These are phyloP conservation scores for Yarrowia sp. DNA, from an alignment of 805 yeast species.

Conservation along the genomic window DNA sequence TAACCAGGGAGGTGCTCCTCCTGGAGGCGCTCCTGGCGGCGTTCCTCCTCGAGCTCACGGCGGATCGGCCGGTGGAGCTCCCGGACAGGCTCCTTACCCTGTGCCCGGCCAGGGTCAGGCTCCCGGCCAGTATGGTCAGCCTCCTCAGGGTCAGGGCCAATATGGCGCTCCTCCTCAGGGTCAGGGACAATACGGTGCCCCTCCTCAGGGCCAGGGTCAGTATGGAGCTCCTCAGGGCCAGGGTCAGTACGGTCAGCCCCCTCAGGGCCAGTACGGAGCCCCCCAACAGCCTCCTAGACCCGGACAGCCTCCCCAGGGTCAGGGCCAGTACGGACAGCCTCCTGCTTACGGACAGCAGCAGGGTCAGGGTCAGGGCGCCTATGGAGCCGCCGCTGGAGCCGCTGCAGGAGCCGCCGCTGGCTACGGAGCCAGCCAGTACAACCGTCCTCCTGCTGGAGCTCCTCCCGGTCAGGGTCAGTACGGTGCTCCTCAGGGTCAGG, in stretches of 20 bases:
- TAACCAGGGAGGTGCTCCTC: slow-evolving; percentile 27
- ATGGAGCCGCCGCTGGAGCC: slow-evolving; percentile 20
- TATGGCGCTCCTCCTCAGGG: slow-evolving; percentile 4
- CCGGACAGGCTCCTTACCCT: slow-evolving; percentile 10
- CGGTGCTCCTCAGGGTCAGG: slow-evolving; percentile 33
- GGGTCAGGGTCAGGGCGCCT: slow-evolving; percentile 23
- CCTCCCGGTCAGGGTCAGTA: slow-evolving; percentile 19
- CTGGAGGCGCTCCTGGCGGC: background rate
- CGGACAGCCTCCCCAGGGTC: slow-evolving; percentile 38
- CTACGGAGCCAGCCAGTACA: slow-evolving; percentile 40
- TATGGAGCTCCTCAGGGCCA: slow-evolving; percentile 29
- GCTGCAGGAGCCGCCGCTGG: slow-evolving; percentile 35
- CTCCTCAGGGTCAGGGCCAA: slow-evolving; percentile 16
- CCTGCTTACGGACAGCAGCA: slow-evolving; percentile 33
- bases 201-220: slow-evolving; percentile 38
- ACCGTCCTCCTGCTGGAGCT: slow-evolving; percentile 34
- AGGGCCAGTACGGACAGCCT: slow-evolving; percentile 36
- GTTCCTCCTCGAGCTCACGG: slow-evolving; percentile 32
- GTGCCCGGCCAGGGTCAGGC: slow-evolving; percentile 13
- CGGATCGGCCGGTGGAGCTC: slow-evolving; percentile 1
- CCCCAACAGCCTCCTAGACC: slow-evolving; percentile 31
- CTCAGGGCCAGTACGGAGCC: slow-evolving; percentile 19
- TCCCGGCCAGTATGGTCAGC: slow-evolving; percentile 5
- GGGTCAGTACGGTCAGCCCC: slow-evolving; percentile 6
- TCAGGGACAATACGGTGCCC: slow-evolving; percentile 5